Evolutionary conservation across 331 rosid species (phyloP).

Genomic region (Prunus yedoensis): DNA sequence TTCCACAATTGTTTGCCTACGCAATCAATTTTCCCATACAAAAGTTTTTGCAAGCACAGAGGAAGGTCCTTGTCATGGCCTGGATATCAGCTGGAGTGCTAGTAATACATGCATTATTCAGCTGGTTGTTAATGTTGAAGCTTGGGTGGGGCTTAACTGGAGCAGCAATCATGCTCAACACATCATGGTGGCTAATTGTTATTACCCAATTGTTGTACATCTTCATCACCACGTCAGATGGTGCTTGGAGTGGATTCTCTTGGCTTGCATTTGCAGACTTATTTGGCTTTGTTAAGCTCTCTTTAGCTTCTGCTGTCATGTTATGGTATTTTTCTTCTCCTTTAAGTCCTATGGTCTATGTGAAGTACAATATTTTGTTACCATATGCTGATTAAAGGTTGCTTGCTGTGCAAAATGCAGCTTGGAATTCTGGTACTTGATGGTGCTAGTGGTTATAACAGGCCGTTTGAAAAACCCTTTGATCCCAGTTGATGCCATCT

Average conservation of each 20-base stretch:
- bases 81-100: slow-evolving; percentile 46
- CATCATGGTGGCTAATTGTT: slow-evolving; percentile 71
- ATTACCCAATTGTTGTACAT: slow-evolving; percentile 49
- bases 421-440: slow-evolving; percentile 88
- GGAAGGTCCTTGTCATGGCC: slow-evolving; percentile 66
- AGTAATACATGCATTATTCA: slow-evolving; percentile 46
- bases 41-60: slow-evolving; percentile 77
- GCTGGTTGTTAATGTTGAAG: slow-evolving; percentile 70
- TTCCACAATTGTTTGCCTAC: slow-evolving; percentile 80
- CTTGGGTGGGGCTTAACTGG: slow-evolving; percentile 67
- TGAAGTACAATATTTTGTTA: background rate
- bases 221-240: slow-evolving; percentile 67
- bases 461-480: slow-evolving; percentile 69
- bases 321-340: slow-evolving; percentile 46
- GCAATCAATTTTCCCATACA: slow-evolving; percentile 73
- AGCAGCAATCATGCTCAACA: slow-evolving; percentile 66
- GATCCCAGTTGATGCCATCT: slow-evolving; percentile 66
- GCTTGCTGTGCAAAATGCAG: slow-evolving; percentile 30
- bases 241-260: slow-evolving; percentile 82
- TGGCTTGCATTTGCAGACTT: slow-evolving; percentile 72
- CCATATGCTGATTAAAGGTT: background rate
- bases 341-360: background rate
- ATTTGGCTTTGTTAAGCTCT: slow-evolving; percentile 66
- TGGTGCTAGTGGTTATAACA: slow-evolving; percentile 62
- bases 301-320: slow-evolving; percentile 82